These are phyloP conservation scores for Candida sakaeoensis DNA, from an alignment of 805 yeast species.

Conservation along the genomic window DNA sequence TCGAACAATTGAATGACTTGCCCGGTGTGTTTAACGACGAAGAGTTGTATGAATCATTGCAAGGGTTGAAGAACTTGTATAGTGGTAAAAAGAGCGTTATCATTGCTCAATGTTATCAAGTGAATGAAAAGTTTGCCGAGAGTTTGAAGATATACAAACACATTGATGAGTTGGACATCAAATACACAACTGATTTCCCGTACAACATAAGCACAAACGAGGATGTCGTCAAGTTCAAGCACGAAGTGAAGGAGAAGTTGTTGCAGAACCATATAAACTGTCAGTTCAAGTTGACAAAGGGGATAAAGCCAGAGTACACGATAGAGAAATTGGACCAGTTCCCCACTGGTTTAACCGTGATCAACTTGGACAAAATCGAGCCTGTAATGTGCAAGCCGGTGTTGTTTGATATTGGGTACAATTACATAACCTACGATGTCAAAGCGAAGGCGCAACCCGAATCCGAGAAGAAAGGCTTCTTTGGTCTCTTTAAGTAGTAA, in stretches of 20 bases:
- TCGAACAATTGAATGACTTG: slow-evolving; percentile 63
- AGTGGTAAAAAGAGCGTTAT: slow-evolving; percentile 38
- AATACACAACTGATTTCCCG: slow-evolving; percentile 38
- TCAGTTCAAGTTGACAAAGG: slow-evolving; percentile 31
- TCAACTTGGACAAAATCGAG: slow-evolving; percentile 31
- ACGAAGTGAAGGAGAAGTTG: slow-evolving; percentile 15
- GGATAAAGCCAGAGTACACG: slow-evolving; percentile 20
- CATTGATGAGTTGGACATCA: slow-evolving; percentile 13
- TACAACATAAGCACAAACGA: slow-evolving; percentile 38
- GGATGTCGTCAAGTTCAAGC: slow-evolving; percentile 23
- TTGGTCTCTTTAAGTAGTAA: slow-evolving; percentile 65
- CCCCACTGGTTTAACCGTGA: slow-evolving; percentile 27
- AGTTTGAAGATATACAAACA: slow-evolving; percentile 42
- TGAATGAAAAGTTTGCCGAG: slow-evolving; percentile 39
- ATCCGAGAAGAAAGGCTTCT: slow-evolving; percentile 51
- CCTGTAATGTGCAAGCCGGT: slow-evolving; percentile 84
- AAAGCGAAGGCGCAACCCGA: slow-evolving; percentile 10
- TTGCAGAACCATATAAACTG: slow-evolving; percentile 43
- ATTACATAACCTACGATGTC: slow-evolving; percentile 59
- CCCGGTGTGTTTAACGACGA: slow-evolving; percentile 94
- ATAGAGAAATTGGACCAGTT: slow-evolving; percentile 43
- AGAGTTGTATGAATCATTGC: slow-evolving; percentile 53
- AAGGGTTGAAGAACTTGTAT: slow-evolving; percentile 46
- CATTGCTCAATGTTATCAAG: slow-evolving; percentile 44
- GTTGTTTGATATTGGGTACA: slow-evolving; percentile 85